Conservation (phyloP, 208 protist species). For the Leptomonas pyrrhocoris region DNA sequence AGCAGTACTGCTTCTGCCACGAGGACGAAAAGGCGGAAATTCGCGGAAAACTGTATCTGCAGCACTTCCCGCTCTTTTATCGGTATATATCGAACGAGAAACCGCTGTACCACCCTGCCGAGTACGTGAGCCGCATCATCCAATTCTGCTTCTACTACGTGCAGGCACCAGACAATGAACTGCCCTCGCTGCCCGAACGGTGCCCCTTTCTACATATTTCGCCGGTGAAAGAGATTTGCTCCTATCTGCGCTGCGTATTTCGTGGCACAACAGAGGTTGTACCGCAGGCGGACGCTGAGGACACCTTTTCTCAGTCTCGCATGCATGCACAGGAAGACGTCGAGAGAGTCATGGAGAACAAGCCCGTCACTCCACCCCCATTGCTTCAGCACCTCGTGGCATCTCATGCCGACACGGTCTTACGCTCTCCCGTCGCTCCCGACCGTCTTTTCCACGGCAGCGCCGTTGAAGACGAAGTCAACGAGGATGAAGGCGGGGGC, state of each 20-base stretch:
- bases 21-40: conserved; percentile 47
- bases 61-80: conserved; percentile 50
- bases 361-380: not conserved
- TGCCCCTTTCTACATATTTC: conserved; percentile 75
- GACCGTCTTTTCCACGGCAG: conserved; percentile 13
- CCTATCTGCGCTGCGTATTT: conserved; percentile 28
- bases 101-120: conserved; percentile 69
- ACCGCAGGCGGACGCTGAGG: not conserved
- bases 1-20: conserved; percentile 48
- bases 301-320: conserved; percentile 16
- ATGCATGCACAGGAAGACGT: conserved; percentile 21
- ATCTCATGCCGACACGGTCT: not conserved
- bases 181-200: conserved; percentile 18
- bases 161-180: conserved; percentile 21
- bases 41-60: conserved; percentile 43
- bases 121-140: conserved; percentile 68
- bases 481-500: conserved; percentile 13
- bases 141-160: conserved; percentile 55
- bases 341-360: conserved; percentile 4
- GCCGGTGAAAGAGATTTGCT: conserved; percentile 61
- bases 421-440: not conserved
- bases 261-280: conserved; percentile 10
- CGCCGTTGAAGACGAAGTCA: conserved; percentile 24
- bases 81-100: conserved; percentile 20
- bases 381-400: not conserved